These are phyloP conservation scores for Cryptococcus sp. DNA, from an alignment of 1,284 basidiomycete genomes.

Conservation along the genomic window DNA sequence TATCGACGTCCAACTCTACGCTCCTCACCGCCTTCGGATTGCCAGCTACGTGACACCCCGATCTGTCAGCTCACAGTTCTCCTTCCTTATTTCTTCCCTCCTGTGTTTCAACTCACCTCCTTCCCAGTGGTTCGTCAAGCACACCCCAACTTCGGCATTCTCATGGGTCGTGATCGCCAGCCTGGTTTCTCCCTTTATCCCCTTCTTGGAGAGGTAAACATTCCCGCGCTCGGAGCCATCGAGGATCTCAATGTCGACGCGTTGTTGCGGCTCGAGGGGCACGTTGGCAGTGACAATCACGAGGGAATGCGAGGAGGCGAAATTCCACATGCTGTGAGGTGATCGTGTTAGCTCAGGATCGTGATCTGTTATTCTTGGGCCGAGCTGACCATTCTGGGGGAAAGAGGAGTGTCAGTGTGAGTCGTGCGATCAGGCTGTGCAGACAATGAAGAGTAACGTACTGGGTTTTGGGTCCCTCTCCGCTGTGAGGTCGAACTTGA, in stretches of 20 bases:
- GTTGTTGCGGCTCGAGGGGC: slow-evolving; percentile 65
- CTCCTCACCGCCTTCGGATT: slow-evolving; percentile 58
- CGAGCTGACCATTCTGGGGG: slow-evolving; percentile 40
- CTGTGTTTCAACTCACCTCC: slow-evolving; percentile 57
- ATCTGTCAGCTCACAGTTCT: neutral
- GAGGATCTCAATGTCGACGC: slow-evolving; percentile 89
- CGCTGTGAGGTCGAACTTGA: slow-evolving; percentile 77
- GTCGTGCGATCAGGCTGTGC: neutral
- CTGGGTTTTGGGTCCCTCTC: slow-evolving; percentile 64
- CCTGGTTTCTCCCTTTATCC: slow-evolving; percentile 84
- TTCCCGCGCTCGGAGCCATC: slow-evolving; percentile 85
- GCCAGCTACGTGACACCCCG: slow-evolving; percentile 17
- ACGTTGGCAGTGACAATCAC: slow-evolving; percentile 94
- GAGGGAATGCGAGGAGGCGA: slow-evolving; percentile 76
- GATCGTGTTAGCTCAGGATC: neutral
- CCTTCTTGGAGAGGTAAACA: slow-evolving; percentile 84
- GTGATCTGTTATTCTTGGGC: no score
- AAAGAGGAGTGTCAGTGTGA: neutral
- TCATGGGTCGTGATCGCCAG: slow-evolving; percentile 91
- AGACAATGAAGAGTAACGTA: slow-evolving; percentile 24
- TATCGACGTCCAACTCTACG: slow-evolving; percentile 92
- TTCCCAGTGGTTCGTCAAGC: slow-evolving; percentile 77
- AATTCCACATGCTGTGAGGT: slow-evolving; percentile 81
- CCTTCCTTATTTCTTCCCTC: neutral
- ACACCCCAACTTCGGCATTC: slow-evolving; percentile 92